phyloP scores from a whole-genome alignment of 2,329 filamentous ascomycete genomes.

The Neobulgaria alba region DNA sequence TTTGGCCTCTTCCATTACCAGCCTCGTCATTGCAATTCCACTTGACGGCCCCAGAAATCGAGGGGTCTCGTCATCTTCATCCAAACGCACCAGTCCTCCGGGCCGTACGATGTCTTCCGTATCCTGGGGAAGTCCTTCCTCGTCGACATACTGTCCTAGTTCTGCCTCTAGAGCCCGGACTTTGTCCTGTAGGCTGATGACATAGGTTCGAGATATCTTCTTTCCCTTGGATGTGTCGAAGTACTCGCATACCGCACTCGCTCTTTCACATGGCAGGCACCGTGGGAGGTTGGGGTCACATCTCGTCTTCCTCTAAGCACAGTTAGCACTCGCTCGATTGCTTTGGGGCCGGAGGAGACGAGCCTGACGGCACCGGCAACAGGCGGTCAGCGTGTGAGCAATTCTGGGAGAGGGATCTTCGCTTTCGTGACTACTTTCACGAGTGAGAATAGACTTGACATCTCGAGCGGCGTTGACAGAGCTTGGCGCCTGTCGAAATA shows the following conservation, averaged over 20 bases:
- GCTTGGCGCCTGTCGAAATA: constrained; percentile 50
- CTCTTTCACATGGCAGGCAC: constrained; percentile 87
- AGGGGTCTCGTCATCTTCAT: constrained; percentile 75
- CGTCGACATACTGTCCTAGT: constrained; percentile 68
- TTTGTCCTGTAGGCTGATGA: constrained; percentile 82
- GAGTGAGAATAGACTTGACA: constrained; percentile 20
- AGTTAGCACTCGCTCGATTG: constrained; percentile 9
- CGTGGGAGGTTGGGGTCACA: constrained; percentile 89
- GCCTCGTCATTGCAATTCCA: constrained; percentile 86
- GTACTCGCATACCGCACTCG: constrained; percentile 88
- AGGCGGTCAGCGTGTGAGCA: constrained; percentile 72
- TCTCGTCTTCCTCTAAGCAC: constrained; percentile 69
- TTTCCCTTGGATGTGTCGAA: constrained; percentile 81
- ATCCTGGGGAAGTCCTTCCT: constrained; percentile 62
- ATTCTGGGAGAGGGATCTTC: constrained; percentile 52
- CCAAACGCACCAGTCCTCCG: constrained; percentile 75
- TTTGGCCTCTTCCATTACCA: constrained; percentile 95
- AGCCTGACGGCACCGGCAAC: constrained; percentile 72
- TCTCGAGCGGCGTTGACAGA: constrained; percentile 29
- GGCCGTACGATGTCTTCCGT: constrained; percentile 81
- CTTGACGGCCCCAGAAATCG: constrained; percentile 91
- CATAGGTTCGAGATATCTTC: constrained; percentile 84
- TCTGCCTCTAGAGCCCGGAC: constrained; percentile 76
- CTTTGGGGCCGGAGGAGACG: constrained; percentile 21
- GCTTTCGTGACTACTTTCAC: constrained; percentile 34